phyloP scores from a whole-genome alignment of 352 stramenopile species.

The Phytophthora brassicae region DNA sequence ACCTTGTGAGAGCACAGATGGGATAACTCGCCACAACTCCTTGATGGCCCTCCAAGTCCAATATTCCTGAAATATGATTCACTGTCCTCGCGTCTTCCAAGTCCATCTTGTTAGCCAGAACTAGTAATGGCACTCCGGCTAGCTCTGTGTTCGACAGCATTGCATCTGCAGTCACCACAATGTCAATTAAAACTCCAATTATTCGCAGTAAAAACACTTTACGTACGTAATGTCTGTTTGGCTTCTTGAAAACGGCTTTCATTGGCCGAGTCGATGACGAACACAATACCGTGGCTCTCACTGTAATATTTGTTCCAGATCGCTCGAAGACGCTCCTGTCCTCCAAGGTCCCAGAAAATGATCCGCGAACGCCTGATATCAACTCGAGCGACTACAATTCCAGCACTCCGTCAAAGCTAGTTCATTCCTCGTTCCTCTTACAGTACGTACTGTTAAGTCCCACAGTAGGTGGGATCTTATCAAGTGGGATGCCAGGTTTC shows the following conservation, averaged over 20 bases:
- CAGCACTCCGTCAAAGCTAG: conserved; percentile 5
- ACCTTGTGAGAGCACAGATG: conserved; percentile 68
- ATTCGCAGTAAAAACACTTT: not conserved
- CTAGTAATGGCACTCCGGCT: conserved; percentile 82
- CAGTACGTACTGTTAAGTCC: conserved; percentile 82
- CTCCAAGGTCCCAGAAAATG: conserved; percentile 93
- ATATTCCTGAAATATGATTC: conserved; percentile 42
- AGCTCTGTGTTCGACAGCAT: conserved; percentile 82
- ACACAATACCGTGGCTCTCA: conserved; percentile 91
- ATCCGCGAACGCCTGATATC: conserved; percentile 84
- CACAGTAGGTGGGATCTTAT: conserved; percentile 91
- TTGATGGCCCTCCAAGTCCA: conserved; percentile 46
- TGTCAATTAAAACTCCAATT: not conserved
- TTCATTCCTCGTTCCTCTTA: not conserved
- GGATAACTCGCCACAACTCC: conserved; percentile 47
- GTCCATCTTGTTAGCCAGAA: conserved; percentile 93
- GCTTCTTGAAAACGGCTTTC: conserved; percentile 86
- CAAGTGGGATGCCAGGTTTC: conserved; percentile 85
- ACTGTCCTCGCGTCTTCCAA: conserved; percentile 52
- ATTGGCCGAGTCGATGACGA: conserved; percentile 90
- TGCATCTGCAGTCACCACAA: conserved; percentile 42
- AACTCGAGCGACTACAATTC: conserved; percentile 62
- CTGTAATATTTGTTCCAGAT: conserved; percentile 96
- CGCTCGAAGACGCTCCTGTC: conserved; percentile 85
- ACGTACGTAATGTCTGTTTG: conserved; percentile 80